Evolutionary conservation across 2,329 filamentous ascomycete genomes (phyloP).

Genomic region (Colletotrichum coccodes): DNA sequence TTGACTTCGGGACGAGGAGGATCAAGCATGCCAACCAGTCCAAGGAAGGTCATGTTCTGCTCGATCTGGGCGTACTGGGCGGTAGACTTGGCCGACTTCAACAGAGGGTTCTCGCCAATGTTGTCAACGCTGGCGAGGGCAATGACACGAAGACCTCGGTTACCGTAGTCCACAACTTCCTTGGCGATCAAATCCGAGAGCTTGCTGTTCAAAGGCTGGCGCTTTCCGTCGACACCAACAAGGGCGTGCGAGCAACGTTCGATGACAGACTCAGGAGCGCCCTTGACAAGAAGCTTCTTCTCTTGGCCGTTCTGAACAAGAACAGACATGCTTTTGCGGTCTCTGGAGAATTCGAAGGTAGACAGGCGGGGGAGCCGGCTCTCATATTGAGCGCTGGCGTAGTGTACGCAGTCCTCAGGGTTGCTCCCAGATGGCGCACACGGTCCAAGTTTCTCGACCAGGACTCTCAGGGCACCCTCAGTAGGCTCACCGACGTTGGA

Average conservation of each 20-base stretch:
- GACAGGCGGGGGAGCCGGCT: constrained; percentile 78
- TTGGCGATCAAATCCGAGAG: constrained; percentile 77
- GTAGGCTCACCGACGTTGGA: constrained; percentile 93
- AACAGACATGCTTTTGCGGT: constrained; percentile 99
- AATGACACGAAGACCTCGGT: constrained; percentile 92
- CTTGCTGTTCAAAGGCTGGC: constrained; percentile 75
- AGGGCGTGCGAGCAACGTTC: constrained; percentile 89
- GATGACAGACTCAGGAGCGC: constrained; percentile 92
- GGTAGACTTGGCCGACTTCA: constrained; percentile 81
- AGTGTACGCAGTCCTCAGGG: constrained; percentile 77
- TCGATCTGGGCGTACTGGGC: constrained; percentile 88
- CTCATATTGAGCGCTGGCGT: constrained; percentile 88
- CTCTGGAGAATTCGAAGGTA: constrained; percentile 96
- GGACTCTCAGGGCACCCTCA: constrained; percentile 88
- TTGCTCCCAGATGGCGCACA: constrained; percentile 66
- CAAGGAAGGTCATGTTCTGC: constrained; percentile 93
- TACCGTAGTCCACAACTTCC: constrained; percentile 90
- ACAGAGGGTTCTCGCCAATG: constrained; percentile 74
- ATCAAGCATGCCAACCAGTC: constrained; percentile 95
- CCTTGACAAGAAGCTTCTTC: constrained; percentile 92
- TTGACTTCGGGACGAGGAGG: constrained; percentile 94
- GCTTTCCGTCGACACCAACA: constrained; percentile 81
- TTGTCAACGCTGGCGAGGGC: constrained; percentile 88
- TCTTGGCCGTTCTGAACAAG: constrained; percentile 76
- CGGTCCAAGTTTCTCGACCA: constrained; percentile 95